phyloP scores from a whole-genome alignment of 208 protist species.

The Leishmania turanica region DNA sequence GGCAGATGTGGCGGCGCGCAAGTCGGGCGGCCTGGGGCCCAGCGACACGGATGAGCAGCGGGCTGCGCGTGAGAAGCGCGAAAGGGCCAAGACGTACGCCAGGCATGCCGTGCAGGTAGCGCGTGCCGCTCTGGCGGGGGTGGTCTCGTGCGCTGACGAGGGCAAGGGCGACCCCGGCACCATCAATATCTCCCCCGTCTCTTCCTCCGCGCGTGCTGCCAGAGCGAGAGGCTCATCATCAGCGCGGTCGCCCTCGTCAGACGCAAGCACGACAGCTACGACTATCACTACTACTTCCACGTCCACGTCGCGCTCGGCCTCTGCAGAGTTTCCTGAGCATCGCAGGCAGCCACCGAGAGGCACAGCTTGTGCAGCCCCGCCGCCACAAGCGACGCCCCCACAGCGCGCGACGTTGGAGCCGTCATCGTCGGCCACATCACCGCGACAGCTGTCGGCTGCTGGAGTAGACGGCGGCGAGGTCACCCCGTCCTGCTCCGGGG shows the following conservation, averaged over 20 bases:
- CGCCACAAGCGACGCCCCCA: background rate
- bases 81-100: slow-evolving; percentile 63
- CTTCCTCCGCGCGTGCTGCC: background rate
- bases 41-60: slow-evolving; percentile 85
- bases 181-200: background rate
- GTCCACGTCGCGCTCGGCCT: background rate
- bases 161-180: background rate
- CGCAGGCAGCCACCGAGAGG: background rate
- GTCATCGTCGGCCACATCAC: slow-evolving; percentile 6
- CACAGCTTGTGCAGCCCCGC: background rate
- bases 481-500: background rate
- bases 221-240: background rate
- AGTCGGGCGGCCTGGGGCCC: slow-evolving; percentile 63
- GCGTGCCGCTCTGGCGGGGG: slow-evolving; percentile 21
- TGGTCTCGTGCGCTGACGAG: background rate
- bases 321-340: background rate
- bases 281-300: background rate
- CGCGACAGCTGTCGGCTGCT: slow-evolving; percentile 22
- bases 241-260: background rate
- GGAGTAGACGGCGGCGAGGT: background rate
- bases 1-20: slow-evolving; percentile 39
- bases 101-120: slow-evolving; percentile 36
- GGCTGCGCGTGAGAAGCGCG: slow-evolving; percentile 43
- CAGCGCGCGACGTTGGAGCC: background rate
- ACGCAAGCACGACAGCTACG: background rate